These are phyloP conservation scores for Suhomyces emberorum DNA, from an alignment of 805 yeast genomes.

Conservation along the genomic window DNA sequence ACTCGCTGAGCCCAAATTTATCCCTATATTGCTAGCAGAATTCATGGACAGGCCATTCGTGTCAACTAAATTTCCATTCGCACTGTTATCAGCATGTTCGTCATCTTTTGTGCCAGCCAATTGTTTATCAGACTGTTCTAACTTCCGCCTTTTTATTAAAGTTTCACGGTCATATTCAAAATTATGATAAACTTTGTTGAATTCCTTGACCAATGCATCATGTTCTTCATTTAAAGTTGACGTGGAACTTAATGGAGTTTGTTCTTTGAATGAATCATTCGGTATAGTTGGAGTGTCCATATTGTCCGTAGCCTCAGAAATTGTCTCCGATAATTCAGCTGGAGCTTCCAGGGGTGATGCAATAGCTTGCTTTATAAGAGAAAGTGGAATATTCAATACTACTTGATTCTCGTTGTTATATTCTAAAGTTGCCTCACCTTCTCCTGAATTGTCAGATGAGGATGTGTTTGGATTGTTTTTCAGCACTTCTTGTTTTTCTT, in stretches of 20 bases:
- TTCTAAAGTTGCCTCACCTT: constrained; percentile 5
- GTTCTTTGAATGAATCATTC: constrained; percentile 2
- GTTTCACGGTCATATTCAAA: constrained; percentile 78
- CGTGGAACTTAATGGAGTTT: constrained; percentile 6
- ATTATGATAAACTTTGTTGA: constrained; percentile 70
- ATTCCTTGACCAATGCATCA: constrained; percentile 51
- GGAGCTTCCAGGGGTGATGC: background rate
- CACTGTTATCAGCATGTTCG: constrained; percentile 15
- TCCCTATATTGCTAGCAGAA: constrained; percentile 40
- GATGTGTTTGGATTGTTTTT: too few relatives aligned
- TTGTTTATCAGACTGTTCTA: constrained; percentile 78
- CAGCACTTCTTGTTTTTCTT: too few relatives aligned
- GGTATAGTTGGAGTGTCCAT: background rate
- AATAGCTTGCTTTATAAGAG: constrained; percentile 14
- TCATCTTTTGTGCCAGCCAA: constrained; percentile 37
- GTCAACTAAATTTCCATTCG: constrained; percentile 16
- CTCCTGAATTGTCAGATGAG: too few relatives aligned
- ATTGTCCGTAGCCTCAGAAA: constrained; percentile 1
- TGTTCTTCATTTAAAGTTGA: constrained; percentile 33
- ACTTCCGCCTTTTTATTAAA: constrained; percentile 65
- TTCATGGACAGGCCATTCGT: constrained; percentile 34
- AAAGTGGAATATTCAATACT: constrained; percentile 33
- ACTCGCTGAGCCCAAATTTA: constrained; percentile 37
- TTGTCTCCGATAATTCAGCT: background rate
- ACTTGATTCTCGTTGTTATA: constrained; percentile 29